These are phyloP conservation scores for Lentinula edodes DNA, from an alignment of 768 basidiomycete species.

Conservation along the genomic window DNA sequence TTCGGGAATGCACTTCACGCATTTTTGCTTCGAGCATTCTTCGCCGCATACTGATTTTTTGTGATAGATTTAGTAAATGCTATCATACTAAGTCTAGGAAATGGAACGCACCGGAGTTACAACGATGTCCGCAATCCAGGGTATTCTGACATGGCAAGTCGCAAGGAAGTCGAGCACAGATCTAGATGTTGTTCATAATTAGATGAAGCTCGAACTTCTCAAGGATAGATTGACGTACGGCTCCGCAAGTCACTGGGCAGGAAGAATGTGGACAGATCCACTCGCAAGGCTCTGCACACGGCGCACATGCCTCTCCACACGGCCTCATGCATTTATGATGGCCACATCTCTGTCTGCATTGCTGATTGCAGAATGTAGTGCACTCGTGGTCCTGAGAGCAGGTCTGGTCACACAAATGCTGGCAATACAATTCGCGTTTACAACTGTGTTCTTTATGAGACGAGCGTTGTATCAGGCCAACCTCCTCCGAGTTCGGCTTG, in stretches of 20 bases:
- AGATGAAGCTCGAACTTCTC: background rate
- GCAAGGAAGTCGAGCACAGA: conserved; percentile 63
- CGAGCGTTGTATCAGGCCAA: conserved; percentile 18
- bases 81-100: background rate
- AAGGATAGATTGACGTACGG: conserved; percentile 37
- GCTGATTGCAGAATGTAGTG: conserved; percentile 35
- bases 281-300: conserved; percentile 56
- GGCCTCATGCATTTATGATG: conserved; percentile 43
- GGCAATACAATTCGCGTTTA: conserved; percentile 47
- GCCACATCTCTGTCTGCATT: conserved; percentile 48
- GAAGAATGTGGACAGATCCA: conserved; percentile 53
- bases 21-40: conserved; percentile 49
- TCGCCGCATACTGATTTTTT: conserved; percentile 58
- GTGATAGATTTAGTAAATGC: background rate
- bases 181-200: conserved; percentile 25
- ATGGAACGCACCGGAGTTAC: conserved; percentile 52
- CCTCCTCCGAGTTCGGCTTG: background rate
- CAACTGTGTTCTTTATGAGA: conserved; percentile 45
- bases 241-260: conserved; percentile 65
- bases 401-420: conserved; percentile 41
- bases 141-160: conserved; percentile 44
- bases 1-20: conserved; percentile 41
- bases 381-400: conserved; percentile 46
- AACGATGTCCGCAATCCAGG: conserved; percentile 56
- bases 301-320: conserved; percentile 53